Evolutionary conservation across 1,284 basidiomycete species (phyloP).

Genomic region (Tilletiopsis washingtonensis): DNA sequence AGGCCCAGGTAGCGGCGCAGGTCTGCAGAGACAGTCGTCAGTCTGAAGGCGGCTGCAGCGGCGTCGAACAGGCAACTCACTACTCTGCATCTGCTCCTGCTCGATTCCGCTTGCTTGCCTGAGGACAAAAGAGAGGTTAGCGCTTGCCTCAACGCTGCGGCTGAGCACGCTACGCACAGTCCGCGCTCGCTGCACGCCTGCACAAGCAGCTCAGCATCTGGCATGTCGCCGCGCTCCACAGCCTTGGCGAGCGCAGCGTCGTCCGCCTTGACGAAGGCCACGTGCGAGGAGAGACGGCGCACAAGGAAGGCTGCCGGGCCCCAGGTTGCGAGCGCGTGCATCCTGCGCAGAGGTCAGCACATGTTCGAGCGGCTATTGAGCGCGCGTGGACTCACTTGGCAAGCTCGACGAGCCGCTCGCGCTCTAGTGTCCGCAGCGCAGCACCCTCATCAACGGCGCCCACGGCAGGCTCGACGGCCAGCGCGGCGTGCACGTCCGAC

Average conservation of each 20-base stretch:
- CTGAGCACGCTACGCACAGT: background rate
- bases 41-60: background rate
- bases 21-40: conserved; percentile 4
- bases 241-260: background rate
- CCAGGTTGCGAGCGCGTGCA: no score
- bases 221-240: background rate
- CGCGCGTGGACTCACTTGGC: conserved; percentile 8
- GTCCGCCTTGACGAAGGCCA: background rate
- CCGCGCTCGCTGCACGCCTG: background rate
- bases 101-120: no score
- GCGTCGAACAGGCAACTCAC: no score
- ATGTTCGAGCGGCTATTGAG: no score
- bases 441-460: background rate
- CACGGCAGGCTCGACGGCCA: conserved; percentile 10
- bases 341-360: no score
- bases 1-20: conserved; percentile 1
- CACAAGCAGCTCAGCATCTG: background rate
- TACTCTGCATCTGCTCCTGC: no score
- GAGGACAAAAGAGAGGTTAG: no score
- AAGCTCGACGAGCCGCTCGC: conserved; percentile 11
- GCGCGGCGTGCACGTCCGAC: background rate
- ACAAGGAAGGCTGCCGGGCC: no score
- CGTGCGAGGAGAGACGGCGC: background rate
- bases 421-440: conserved; percentile 8
- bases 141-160: no score